A percentile compares a stretch with the other conserved stretches of the same genome.
These are phyloP conservation scores for Cladosporium sp. DNA, from an alignment of 2,329 filamentous ascomycete genomes.

Conservation along the genomic window DNA sequence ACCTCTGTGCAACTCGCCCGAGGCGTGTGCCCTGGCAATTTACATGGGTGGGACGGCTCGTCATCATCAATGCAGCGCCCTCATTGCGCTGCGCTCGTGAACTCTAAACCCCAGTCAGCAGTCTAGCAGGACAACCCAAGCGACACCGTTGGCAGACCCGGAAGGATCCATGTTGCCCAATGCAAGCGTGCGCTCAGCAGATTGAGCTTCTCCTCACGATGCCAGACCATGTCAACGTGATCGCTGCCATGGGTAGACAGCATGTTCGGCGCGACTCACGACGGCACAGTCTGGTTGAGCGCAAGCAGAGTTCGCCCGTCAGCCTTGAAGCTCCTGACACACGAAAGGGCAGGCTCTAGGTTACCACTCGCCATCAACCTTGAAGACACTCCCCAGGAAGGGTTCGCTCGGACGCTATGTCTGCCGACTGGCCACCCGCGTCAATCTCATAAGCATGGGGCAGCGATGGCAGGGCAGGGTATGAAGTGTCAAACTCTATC, in stretches of 20 bases:
- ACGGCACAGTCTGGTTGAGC: not conserved
- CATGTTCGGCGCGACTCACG: not conserved
- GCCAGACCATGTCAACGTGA: not conserved
- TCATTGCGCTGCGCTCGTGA: not conserved
- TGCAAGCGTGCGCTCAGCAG: not conserved
- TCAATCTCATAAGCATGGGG: not conserved
- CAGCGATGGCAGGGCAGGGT: conserved; percentile 2
- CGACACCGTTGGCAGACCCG: conserved; percentile 2
- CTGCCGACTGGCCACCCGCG: conserved; percentile 6
- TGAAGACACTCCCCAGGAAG: not conserved
- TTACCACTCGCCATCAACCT: conserved; percentile 8
- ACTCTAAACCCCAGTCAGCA: conserved; percentile 4
- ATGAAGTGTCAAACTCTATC: conserved; percentile 5
- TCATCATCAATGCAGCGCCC: not conserved
- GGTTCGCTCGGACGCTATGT: not conserved
- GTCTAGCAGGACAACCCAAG: conserved; percentile 1
- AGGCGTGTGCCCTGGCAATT: not conserved
- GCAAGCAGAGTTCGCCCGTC: not conserved
- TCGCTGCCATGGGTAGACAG: not conserved
- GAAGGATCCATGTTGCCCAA: not conserved
- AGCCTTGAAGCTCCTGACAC: not conserved
- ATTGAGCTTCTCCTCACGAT: not conserved
- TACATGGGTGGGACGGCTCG: not conserved
- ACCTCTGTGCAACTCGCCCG: not conserved
- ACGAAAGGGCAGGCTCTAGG: conserved; percentile 9